Conservation (phyloP, 345 rosid genomes). For the Gossypium thurberi region DNA sequence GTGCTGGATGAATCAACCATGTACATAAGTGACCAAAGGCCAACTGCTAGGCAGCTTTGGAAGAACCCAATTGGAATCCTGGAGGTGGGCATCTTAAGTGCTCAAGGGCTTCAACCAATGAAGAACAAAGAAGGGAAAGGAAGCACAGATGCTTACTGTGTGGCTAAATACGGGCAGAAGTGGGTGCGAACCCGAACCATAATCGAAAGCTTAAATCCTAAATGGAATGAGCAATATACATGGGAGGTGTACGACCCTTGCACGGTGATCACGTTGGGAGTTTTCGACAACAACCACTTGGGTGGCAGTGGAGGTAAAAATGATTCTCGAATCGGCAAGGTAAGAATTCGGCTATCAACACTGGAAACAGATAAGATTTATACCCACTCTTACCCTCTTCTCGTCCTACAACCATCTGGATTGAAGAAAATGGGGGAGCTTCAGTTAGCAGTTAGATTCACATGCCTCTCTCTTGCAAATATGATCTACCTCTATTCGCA, state of each 20-base stretch:
- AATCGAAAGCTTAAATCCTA: conserved; percentile 59
- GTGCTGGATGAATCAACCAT: conserved; percentile 87
- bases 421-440: conserved; percentile 90
- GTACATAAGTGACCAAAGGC: conserved; percentile 74
- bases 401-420: conserved; percentile 56
- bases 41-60: conserved; percentile 86
- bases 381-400: conserved; percentile 75
- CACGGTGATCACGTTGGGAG: conserved; percentile 76
- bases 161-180: conserved; percentile 79
- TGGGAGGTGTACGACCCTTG: conserved; percentile 87
- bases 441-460: conserved; percentile 69
- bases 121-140: conserved; percentile 59
- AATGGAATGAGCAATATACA: conserved; percentile 88
- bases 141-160: conserved; percentile 73
- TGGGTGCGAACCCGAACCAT: conserved; percentile 84
- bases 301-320: conserved; percentile 44
- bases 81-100: conserved; percentile 76
- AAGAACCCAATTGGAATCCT: conserved; percentile 79
- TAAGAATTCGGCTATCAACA: conserved; percentile 67
- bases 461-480: conserved; percentile 59
- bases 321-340: conserved; percentile 75
- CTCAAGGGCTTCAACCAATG: conserved; percentile 74
- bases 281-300: conserved; percentile 77
- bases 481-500: conserved; percentile 70
- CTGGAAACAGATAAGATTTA: conserved; percentile 66